phyloP scores from a whole-genome alignment of 257 asterid species.

The Solanum corneliomulleri region DNA sequence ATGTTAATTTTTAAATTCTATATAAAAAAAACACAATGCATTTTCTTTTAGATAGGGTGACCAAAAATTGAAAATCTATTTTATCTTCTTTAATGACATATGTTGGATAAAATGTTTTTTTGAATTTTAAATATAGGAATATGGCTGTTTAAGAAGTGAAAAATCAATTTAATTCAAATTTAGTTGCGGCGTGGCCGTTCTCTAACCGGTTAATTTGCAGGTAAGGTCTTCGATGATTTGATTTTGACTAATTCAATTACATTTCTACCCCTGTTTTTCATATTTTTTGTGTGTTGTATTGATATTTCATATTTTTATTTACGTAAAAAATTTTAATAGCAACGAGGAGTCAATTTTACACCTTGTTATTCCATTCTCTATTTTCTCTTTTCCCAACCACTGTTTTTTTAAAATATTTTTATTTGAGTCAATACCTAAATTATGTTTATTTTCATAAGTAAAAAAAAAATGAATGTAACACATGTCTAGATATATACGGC shows the following conservation, averaged over 20 bases:
- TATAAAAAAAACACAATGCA: too few species aligned
- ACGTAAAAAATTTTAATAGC: neutral
- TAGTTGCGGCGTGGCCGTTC: neutral
- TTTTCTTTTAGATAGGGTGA: too few species aligned
- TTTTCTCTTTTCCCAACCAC: neutral
- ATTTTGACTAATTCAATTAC: neutral
- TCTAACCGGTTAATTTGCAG: neutral
- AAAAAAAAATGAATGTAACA: neutral
- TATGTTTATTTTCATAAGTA: neutral
- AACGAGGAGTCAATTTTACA: neutral
- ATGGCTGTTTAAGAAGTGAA: neutral
- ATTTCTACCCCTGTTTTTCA: neutral
- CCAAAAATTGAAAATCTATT: too few species aligned
- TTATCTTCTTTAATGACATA: too few species aligned
- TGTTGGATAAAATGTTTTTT: too few species aligned
- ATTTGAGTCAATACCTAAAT: neutral
- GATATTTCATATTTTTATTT: neutral
- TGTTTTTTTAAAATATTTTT: too few species aligned
- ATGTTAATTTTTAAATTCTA: too few species aligned
- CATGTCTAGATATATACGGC: neutral
- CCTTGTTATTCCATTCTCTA: neutral
- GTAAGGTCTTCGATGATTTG: neutral
- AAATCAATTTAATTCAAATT: neutral
- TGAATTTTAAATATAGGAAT: neutral
- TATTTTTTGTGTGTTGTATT: neutral